phyloP scores from a whole-genome alignment of 257 asterid species.

The Solanum corneliomulleri region DNA sequence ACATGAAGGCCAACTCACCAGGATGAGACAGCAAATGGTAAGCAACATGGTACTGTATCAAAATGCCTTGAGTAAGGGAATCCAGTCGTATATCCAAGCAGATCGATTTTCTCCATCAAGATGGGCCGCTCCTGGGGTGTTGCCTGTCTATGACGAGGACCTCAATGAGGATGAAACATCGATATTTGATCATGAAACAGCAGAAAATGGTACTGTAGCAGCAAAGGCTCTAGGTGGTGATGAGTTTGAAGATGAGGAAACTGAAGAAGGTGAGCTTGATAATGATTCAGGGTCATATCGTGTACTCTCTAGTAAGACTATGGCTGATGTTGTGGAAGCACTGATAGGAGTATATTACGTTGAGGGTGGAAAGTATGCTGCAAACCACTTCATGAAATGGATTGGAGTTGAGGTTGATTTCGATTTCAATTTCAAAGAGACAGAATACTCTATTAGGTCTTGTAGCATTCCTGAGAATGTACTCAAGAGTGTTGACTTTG shows the following conservation, averaged over 20 bases:
- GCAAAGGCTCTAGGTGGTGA: slow-evolving; percentile 19
- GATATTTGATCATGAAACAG: slow-evolving; percentile 34
- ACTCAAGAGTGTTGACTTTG: slow-evolving; percentile 70
- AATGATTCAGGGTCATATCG: slow-evolving; percentile 91
- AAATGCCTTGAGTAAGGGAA: slow-evolving; percentile 70
- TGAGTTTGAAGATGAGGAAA: slow-evolving; percentile 60
- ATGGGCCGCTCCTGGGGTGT: slow-evolving; percentile 99
- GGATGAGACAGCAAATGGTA: slow-evolving; percentile 96
- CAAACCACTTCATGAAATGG: slow-evolving; percentile 96
- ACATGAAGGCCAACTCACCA: slow-evolving; percentile 96
- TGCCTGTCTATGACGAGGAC: slow-evolving; percentile 93
- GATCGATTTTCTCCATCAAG: slow-evolving; percentile 97
- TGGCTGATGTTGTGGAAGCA: slow-evolving; percentile 99
- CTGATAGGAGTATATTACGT: slow-evolving; percentile 86
- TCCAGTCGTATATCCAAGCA: slow-evolving; percentile 93
- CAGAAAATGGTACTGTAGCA: slow-evolving; percentile 6
- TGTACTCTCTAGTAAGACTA: slow-evolving; percentile 89
- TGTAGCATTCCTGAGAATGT: slow-evolving; percentile 53
- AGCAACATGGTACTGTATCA: slow-evolving; percentile 85
- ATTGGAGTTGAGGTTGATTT: slow-evolving; percentile 81
- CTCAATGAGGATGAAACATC: slow-evolving; percentile 46
- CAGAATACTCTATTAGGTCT: slow-evolving; percentile 36
- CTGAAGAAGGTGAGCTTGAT: slow-evolving; percentile 97
- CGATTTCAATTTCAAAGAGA: slow-evolving; percentile 55
- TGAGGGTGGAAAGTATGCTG: slow-evolving; percentile 87